A percentile compares a stretch with the other conserved stretches of the same genome.
Evolutionary conservation across 345 rosid species (phyloP).

Genomic region (Eutrema yunnanense): DNA sequence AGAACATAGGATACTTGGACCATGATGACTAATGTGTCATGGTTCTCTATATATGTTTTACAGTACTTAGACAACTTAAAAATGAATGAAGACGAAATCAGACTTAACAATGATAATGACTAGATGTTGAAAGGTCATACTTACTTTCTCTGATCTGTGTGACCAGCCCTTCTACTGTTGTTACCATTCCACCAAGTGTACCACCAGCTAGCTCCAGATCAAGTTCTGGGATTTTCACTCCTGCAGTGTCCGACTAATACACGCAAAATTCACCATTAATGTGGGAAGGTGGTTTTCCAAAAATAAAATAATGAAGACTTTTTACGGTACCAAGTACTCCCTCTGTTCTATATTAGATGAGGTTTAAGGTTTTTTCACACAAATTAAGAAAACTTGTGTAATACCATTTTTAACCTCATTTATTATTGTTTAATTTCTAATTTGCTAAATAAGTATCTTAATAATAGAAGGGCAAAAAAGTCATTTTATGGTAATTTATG

Average conservation of each 20-base stretch:
- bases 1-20: background rate
- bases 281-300: background rate
- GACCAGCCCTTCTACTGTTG: slow-evolving; percentile 91
- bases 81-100: background rate
- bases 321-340: too few species aligned
- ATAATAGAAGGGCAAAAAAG: too few species aligned
- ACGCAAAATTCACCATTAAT: slow-evolving; percentile 2
- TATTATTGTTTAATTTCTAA: too few species aligned
- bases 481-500: too few species aligned
- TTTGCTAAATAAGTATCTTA: too few species aligned
- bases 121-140: slow-evolving; percentile 22
- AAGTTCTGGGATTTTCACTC: slow-evolving; percentile 73
- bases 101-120: background rate
- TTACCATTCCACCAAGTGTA: slow-evolving; percentile 80
- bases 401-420: too few species aligned
- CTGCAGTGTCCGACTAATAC: slow-evolving; percentile 79
- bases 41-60: background rate
- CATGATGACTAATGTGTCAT: background rate
- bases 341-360: too few species aligned
- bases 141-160: slow-evolving; percentile 89
- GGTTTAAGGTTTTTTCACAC: too few species aligned
- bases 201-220: slow-evolving; percentile 88
- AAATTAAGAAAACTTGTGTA: too few species aligned
- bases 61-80: background rate
- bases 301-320: too few species aligned